Conservation (phyloP, 2,329 filamentous ascomycete genomes). For the Cercospora canescens region DNA sequence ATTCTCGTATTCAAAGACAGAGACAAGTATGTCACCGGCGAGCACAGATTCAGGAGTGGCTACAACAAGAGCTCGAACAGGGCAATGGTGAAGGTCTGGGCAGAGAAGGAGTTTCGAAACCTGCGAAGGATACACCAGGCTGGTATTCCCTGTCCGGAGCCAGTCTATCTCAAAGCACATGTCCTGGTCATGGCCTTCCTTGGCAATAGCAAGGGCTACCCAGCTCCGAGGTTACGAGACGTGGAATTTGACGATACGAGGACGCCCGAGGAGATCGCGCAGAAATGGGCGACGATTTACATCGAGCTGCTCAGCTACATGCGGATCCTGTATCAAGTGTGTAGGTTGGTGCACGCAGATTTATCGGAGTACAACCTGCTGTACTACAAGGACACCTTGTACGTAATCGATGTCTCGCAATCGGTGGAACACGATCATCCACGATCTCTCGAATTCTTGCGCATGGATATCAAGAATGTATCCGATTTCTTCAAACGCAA, state of each 20-base stretch:
- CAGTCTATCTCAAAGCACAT: constrained; percentile 85
- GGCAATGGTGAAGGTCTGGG: constrained; percentile 98
- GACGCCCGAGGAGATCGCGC: constrained; percentile 57
- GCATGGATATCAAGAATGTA: constrained; percentile 98
- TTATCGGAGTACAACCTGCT: constrained; percentile 97
- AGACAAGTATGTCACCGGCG: constrained; percentile 91
- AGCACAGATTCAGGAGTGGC: constrained; percentile 86
- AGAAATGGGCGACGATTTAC: constrained; percentile 77
- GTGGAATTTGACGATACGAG: constrained; percentile 63
- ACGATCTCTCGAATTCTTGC: constrained; percentile 84
- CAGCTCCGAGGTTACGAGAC: constrained; percentile 86
- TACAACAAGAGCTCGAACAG: constrained; percentile 94
- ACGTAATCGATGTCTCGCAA: constrained; percentile 97
- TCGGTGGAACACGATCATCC: constrained; percentile 97
- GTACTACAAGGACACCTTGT: constrained; percentile 78
- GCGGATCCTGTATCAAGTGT: constrained; percentile 90
- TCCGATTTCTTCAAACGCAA: constrained; percentile 88
- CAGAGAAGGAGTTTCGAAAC: constrained; percentile 97
- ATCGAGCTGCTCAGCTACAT: constrained; percentile 82
- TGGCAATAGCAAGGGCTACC: constrained; percentile 81
- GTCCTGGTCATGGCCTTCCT: constrained; percentile 94
- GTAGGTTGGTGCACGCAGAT: constrained; percentile 91
- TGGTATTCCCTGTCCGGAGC: constrained; percentile 87
- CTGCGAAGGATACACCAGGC: constrained; percentile 79
- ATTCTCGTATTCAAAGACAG: constrained; percentile 98